phyloP scores from a whole-genome alignment of 1,284 basidiomycete species.

The Hypsizygus ulmarius region DNA sequence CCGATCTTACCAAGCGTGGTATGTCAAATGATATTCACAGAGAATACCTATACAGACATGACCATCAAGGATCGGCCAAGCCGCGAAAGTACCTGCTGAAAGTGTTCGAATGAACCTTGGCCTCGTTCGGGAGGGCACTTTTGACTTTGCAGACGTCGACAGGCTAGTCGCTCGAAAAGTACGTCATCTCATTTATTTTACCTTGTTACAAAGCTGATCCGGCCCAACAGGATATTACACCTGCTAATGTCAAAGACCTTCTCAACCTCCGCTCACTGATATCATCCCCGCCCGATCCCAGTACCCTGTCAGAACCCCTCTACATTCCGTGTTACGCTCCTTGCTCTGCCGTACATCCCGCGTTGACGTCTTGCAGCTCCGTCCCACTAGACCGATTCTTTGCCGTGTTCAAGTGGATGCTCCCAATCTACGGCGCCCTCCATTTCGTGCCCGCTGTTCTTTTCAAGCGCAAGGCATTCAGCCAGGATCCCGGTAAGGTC shows the following conservation, averaged over 20 bases:
- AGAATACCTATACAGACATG: conserved; percentile 32
- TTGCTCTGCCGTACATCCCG: conserved; percentile 77
- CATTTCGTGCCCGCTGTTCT: conserved; percentile 86
- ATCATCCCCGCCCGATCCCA: conserved; percentile 22
- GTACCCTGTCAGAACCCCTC: conserved; percentile 19
- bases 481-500: conserved; percentile 61
- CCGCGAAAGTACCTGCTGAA: conserved; percentile 62
- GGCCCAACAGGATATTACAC: conserved; percentile 31
- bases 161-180: conserved; percentile 50
- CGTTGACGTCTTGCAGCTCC: conserved; percentile 64
- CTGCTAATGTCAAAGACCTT: conserved; percentile 27
- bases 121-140: conserved; percentile 55
- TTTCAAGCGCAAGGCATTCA: conserved; percentile 66
- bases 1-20: conserved; percentile 76
- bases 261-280: conserved; percentile 25
- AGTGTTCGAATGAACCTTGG: conserved; percentile 62
- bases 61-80: conserved; percentile 45
- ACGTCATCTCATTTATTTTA: conserved; percentile 17
- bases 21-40: conserved; percentile 18
- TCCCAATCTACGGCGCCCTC: conserved; percentile 84
- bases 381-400: conserved; percentile 77
- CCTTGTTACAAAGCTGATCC: background rate
- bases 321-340: conserved; percentile 60
- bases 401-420: conserved; percentile 83
- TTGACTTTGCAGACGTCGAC: conserved; percentile 59